phyloP scores from a whole-genome alignment of 129 eudicot genomes.

The Silybum marianum region DNA sequence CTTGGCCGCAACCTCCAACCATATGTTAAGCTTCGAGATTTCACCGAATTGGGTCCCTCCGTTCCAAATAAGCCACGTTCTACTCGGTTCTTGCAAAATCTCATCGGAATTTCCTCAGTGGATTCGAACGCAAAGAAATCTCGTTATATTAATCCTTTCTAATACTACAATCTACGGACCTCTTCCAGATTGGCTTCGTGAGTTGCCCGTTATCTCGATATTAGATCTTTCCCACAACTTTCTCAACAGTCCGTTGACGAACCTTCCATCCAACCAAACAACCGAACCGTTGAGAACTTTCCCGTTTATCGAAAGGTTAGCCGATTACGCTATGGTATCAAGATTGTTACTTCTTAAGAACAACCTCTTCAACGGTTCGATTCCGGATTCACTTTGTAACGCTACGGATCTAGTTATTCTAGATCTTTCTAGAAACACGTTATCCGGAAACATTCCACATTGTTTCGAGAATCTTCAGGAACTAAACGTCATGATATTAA shows the following conservation, averaged over 20 bases:
- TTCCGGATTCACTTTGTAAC: slow-evolving; percentile 29
- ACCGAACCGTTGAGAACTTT: not conserved
- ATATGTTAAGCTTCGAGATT: slow-evolving; percentile 21
- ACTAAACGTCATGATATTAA: slow-evolving; percentile 22
- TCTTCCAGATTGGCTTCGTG: slow-evolving; percentile 39
- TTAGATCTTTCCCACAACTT: slow-evolving; percentile 36
- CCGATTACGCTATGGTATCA: not conserved
- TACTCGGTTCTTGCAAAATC: slow-evolving; percentile 25
- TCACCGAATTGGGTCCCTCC: slow-evolving; percentile 42
- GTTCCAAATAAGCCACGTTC: slow-evolving; percentile 27
- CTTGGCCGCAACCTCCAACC: slow-evolving; percentile 34
- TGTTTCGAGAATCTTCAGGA: slow-evolving; percentile 24
- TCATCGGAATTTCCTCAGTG: slow-evolving; percentile 39
- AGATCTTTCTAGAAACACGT: slow-evolving; percentile 36
- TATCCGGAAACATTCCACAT: slow-evolving; percentile 39
- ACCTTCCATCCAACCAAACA: slow-evolving; percentile 27
- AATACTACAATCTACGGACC: slow-evolving; percentile 35
- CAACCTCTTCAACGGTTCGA: slow-evolving; percentile 36
- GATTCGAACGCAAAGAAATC: slow-evolving; percentile 38
- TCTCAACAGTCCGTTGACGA: slow-evolving; percentile 28
- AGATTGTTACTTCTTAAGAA: slow-evolving; percentile 32
- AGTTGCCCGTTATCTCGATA: slow-evolving; percentile 1
- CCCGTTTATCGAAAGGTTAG: slow-evolving; percentile 15
- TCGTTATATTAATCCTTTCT: slow-evolving; percentile 18
- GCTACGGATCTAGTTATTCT: slow-evolving; percentile 5